phyloP scores from a whole-genome alignment of 2,329 filamentous ascomycete genomes.

The Fusarium chlamydosporum region DNA sequence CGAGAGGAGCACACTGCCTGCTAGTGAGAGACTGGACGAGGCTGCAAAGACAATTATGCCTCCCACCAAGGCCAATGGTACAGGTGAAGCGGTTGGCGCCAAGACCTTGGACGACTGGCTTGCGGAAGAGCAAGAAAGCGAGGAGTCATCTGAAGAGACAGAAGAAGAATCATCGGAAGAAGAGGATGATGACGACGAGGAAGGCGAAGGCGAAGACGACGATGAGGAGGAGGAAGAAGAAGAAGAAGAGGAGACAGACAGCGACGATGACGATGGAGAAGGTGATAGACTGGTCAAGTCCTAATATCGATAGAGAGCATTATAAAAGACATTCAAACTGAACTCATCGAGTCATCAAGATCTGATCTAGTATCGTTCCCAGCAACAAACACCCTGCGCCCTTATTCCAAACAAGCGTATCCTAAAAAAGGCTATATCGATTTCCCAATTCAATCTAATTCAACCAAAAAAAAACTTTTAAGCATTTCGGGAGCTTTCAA shows the following conservation, averaged over 20 bases:
- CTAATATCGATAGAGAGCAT: slow-evolving; percentile 47
- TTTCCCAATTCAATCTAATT: not conserved
- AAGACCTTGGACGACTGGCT: slow-evolving; percentile 96
- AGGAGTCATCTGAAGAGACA: slow-evolving; percentile 67
- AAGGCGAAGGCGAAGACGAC: slow-evolving; percentile 63
- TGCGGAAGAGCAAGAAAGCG: slow-evolving; percentile 75
- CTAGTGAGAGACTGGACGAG: slow-evolving; percentile 74
- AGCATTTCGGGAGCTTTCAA: slow-evolving; percentile 30
- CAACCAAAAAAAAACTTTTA: slow-evolving; percentile 23
- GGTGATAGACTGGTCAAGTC: slow-evolving; percentile 61
- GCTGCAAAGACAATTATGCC: slow-evolving; percentile 59
- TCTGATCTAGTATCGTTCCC: slow-evolving; percentile 14
- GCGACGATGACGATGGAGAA: slow-evolving; percentile 61
- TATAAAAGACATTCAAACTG: slow-evolving; percentile 19
- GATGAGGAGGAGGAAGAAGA: slow-evolving; percentile 61
- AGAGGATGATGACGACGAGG: slow-evolving; percentile 65
- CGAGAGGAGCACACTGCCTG: slow-evolving; percentile 63
- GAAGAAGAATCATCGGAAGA: slow-evolving; percentile 64
- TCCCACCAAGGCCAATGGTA: slow-evolving; percentile 65
- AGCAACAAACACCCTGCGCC: slow-evolving; percentile 11
- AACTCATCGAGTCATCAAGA: slow-evolving; percentile 32
- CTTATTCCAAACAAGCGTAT: slow-evolving; percentile 14
- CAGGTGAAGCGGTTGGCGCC: slow-evolving; percentile 67
- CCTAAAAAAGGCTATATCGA: not conserved
- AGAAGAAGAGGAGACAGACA: slow-evolving; percentile 63